A percentile compares a stretch with the other conserved stretches of the same genome.
These are phyloP conservation scores for Fusarium sp. DNA, from an alignment of 2,329 filamentous ascomycete genomes.

Conservation along the genomic window DNA sequence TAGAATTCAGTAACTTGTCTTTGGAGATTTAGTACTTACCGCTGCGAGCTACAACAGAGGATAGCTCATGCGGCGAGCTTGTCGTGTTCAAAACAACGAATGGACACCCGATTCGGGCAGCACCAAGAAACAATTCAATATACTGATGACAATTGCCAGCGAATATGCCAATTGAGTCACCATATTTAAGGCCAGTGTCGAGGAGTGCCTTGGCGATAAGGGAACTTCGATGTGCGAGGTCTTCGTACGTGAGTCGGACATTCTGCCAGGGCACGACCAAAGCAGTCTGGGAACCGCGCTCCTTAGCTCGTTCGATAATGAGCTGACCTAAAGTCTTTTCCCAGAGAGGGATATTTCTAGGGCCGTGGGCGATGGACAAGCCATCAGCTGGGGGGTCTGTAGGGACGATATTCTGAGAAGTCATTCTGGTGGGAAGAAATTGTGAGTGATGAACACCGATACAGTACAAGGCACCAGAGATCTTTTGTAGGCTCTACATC, in stretches of 20 bases:
- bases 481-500: neutral
- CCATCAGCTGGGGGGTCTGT: rapidly evolving
- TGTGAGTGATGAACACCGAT: neutral
- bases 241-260: neutral
- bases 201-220: neutral
- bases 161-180: neutral
- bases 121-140: neutral
- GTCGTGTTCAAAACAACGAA: neutral
- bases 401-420: neutral
- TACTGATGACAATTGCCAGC: neutral
- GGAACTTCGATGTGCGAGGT: neutral
- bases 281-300: neutral
- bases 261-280: neutral
- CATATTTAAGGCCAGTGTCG: neutral
- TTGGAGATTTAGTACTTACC: neutral
- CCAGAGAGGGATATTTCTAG: neutral
- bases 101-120: neutral
- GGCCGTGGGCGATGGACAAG: neutral
- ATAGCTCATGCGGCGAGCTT: neutral
- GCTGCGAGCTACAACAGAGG: neutral
- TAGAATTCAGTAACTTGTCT: neutral
- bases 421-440: neutral
- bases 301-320: neutral
- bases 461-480: neutral
- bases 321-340: neutral